A percentile compares a stretch with the other conserved stretches of the same genome.
Evolutionary conservation across 257 asterid species (phyloP).

Genomic region (Orobanche coerulescens): DNA sequence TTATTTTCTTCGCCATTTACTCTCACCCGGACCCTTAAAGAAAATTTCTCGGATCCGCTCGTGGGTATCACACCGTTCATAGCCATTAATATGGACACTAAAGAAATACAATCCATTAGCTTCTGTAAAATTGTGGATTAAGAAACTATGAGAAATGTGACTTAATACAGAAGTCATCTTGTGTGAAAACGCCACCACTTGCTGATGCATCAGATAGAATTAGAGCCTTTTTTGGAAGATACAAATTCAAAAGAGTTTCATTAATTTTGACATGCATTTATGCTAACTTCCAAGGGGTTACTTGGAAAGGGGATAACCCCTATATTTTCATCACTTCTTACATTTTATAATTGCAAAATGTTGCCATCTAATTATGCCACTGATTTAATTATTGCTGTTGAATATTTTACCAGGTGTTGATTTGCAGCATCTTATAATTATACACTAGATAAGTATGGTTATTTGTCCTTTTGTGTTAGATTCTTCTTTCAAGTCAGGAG

Average conservation of each 20-base stretch:
- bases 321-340: neutral
- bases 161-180: neutral
- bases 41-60: too few relatives aligned
- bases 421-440: slow-evolving; percentile 5
- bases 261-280: neutral
- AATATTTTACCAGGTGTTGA: neutral
- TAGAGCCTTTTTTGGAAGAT: neutral
- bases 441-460: neutral
- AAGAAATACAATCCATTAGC: neutral
- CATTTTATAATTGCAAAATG: slow-evolving; percentile 1
- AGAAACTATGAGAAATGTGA: neutral
- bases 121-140: neutral
- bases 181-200: neutral
- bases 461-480: slow-evolving; percentile 30
- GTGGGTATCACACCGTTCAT: neutral
- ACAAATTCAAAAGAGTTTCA: neutral
- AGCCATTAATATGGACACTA: neutral
- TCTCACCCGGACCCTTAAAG: too few relatives aligned
- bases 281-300: neutral
- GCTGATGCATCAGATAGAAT: neutral
- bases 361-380: neutral
- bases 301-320: too few relatives aligned
- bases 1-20: too few relatives aligned
- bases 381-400: slow-evolving; percentile 1
- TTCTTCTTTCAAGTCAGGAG: slow-evolving; percentile 43